Conservation (phyloP, 164 flowering plant genomes). For the Vitis cinerea region DNA sequence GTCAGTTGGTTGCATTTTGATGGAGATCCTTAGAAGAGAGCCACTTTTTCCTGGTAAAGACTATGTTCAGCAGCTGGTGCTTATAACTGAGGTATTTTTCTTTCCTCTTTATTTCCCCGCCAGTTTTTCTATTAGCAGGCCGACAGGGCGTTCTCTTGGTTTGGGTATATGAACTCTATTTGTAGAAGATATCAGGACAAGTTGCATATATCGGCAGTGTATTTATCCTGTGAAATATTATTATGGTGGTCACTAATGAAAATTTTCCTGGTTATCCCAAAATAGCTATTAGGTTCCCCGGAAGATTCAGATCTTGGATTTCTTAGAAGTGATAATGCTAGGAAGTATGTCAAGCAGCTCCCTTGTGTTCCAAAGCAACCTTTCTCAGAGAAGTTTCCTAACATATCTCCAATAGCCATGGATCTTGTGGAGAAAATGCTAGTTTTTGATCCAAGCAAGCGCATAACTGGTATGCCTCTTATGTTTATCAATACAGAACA, state of each 20-base stretch:
- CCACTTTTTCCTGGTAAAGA: constrained; percentile 94
- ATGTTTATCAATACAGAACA: neutral
- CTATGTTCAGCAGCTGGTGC: constrained; percentile 75
- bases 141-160: no score
- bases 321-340: constrained; percentile 63
- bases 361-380: constrained; percentile 54
- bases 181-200: no score
- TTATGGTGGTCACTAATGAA: neutral
- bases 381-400: constrained; percentile 56
- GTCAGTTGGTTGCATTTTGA: constrained; percentile 93
- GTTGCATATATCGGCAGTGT: no score
- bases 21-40: constrained; percentile 73
- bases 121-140: neutral
- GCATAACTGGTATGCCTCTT: constrained; percentile 67
- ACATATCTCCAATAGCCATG: constrained; percentile 59
- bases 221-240: no score
- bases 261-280: neutral
- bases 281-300: constrained; percentile 60
- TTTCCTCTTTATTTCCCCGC: neutral
- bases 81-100: constrained; percentile 69
- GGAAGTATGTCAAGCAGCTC: constrained; percentile 61
- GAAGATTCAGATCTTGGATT: constrained; percentile 73
- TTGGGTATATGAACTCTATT: no score
- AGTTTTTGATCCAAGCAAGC: constrained; percentile 89
- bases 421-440: constrained; percentile 90